phyloP scores from a whole-genome alignment of 768 basidiomycete species.

The Boletus rubescentipes region DNA sequence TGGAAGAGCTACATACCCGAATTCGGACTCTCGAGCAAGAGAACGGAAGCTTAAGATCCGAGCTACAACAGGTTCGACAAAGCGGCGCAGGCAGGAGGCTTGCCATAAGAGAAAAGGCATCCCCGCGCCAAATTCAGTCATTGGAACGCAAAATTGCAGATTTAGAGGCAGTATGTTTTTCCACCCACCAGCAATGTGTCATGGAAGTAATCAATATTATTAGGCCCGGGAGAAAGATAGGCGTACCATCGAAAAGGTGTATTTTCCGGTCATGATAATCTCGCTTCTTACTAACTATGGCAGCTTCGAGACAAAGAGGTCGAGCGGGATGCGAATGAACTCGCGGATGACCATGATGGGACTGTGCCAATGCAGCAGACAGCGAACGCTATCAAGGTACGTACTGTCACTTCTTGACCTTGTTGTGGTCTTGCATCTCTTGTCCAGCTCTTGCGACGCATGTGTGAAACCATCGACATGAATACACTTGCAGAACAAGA shows the following conservation, averaged over 20 bases:
- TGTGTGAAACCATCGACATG: constrained; percentile 20
- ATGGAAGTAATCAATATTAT: background rate
- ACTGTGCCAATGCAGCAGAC: background rate
- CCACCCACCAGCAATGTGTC: background rate
- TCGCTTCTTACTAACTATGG: background rate
- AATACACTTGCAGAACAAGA: constrained; percentile 23
- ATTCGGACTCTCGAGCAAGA: constrained; percentile 11
- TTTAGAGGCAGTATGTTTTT: constrained; percentile 7
- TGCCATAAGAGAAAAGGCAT: background rate
- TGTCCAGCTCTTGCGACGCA: constrained; percentile 14
- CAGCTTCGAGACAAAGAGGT: constrained; percentile 19
- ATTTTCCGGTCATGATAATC: background rate
- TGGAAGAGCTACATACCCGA: constrained; percentile 9
- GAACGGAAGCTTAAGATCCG: constrained; percentile 1
- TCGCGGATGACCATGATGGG: background rate
- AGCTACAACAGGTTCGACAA: constrained; percentile 3
- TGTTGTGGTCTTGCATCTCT: background rate
- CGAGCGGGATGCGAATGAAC: constrained; percentile 14
- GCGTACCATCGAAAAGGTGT: constrained; percentile 17
- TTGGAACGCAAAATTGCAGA: constrained; percentile 5
- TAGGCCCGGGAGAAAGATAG: constrained; percentile 14
- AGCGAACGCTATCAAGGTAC: constrained; percentile 6
- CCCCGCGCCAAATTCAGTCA: constrained; percentile 7
- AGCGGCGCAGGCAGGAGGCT: background rate
- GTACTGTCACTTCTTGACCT: background rate